phyloP scores from a whole-genome alignment of 257 asterid species.

The Nemophila menziesii region DNA sequence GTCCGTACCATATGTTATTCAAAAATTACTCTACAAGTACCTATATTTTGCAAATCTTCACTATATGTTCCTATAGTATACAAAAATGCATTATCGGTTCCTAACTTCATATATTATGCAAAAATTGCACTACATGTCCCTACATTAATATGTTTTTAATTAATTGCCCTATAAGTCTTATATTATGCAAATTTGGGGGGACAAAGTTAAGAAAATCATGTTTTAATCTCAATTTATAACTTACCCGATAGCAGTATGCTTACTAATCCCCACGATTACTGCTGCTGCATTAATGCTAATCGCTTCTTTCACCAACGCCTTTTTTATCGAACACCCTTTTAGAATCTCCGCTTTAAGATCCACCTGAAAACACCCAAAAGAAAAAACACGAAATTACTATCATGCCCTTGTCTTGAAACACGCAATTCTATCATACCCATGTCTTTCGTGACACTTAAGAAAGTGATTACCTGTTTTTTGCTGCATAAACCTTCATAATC shows the following conservation, averaged over 20 bases:
- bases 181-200: too few relatives aligned
- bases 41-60: too few relatives aligned
- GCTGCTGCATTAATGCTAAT: slow-evolving; percentile 44
- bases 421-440: neutral
- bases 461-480: slow-evolving; percentile 49
- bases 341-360: slow-evolving; percentile 38
- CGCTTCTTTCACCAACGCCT: slow-evolving; percentile 62
- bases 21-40: too few relatives aligned
- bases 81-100: too few relatives aligned
- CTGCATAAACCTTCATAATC: slow-evolving; percentile 61
- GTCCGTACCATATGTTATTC: too few relatives aligned
- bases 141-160: too few relatives aligned
- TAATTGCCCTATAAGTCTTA: too few relatives aligned
- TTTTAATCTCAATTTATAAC: slow-evolving; percentile 6
- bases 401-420: too few relatives aligned
- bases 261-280: slow-evolving; percentile 64
- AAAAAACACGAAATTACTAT: neutral
- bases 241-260: slow-evolving; percentile 50
- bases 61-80: too few relatives aligned
- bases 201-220: neutral
- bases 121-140: too few relatives aligned
- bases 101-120: too few relatives aligned
- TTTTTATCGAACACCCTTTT: slow-evolving; percentile 68
- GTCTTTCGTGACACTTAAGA: neutral
- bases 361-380: slow-evolving; percentile 35